Base-by-base conservation (phyloP, 116 monocot genomes). In the Thalassia testudinum region DNA sequence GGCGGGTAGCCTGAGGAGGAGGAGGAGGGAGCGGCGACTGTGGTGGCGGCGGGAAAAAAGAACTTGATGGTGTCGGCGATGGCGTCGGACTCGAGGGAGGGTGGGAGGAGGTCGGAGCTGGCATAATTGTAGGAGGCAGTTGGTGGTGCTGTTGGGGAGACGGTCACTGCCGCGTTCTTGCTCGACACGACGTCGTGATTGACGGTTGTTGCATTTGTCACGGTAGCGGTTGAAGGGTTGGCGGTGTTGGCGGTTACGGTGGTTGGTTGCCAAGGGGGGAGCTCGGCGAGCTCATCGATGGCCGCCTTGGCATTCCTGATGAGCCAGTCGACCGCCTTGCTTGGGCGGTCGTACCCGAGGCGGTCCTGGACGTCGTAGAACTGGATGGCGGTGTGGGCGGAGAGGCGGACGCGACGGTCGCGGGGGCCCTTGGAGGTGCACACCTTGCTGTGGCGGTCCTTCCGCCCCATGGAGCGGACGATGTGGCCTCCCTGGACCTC, bases 301-400 rank as follows among this genome's bases (percentile, higher is more conserved):
- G 93, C 80, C 21, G 77, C 64, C 53, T 80, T 83, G 12, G 89
- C 79, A 19, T 89, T 79, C 67, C 67, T 80, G 27, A 89, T 89
- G 40, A 89, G 77, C 89, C 89, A 89, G 27, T 93, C 93, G 21
- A 87, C 87, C 47, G 93, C 93, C 54, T 87, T 93, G 76, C 93
- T 93, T 21, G 93, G 93, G 10, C 93, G 83, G 71, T 93, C 93
- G 59, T 81, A 87, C 61, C 87, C 93, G 1, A 93, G 80, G 17
- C 93, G 77, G 64, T 93, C 93, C 62, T 93, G 93, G 22, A 93
- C 84, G 54, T 93, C 93, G 54, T 93, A 93, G 83, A 93, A 93
- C 56, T 84, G 80, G 59, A 93, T 93, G 26, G 93, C 93, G 3
- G 93, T 93, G 69, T 87, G 87, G 7, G 93, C 93, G 7, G 93